Base-by-base conservation (phyloP, 805 yeast genomes). In the Clavispora fructus region DNA sequence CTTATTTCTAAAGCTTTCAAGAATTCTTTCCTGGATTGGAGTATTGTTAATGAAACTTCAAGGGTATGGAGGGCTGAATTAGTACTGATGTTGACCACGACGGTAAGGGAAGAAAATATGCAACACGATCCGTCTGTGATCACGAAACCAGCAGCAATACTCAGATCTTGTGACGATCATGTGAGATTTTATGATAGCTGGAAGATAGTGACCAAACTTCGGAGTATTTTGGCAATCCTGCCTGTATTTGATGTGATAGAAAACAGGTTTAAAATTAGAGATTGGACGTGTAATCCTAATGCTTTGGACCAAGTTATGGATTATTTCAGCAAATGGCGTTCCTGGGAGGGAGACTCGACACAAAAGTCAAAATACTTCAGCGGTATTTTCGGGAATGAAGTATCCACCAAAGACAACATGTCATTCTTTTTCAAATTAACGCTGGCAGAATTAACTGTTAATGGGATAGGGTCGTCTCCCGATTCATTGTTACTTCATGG, bases 61-160 rank as follows among this genome's bases (percentile, higher is more conserved):
- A 16, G 50, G 38, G 28, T 26, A 40, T 50, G 56, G 56, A 39
- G 44, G n/a, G 62, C 70, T 9, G 77, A 75, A 33, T 56, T 78
- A 30, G 60, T 77, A 1, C 75, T 75, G 52, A 54, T 59, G 10
- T 55, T 77, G 16, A 61, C 78, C 3, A 55, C 55, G 11, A 78
- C 74, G 2, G 69, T 77, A 8, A 56, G 56, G 9, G 57, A 60
- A 1, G 59, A 62, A 42, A 74, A 75, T 28, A 77, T 90, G 38
- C 81, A 82, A 42, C 87, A 87, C 51, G 98, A 94, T 57, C 95
- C 98, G 0, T 81, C 87, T 6, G 96, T 90, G 16, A 75, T 92
- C 43, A 91, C 97, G 1, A 84, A 89, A 43, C 97, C 97, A 0
- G 85, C 97, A 0, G 83, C 86, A 55, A 80, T 89, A 28, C 77